Base-by-base conservation (phyloP, 148 eudicot genomes). In the Drosera capensis region DNA sequence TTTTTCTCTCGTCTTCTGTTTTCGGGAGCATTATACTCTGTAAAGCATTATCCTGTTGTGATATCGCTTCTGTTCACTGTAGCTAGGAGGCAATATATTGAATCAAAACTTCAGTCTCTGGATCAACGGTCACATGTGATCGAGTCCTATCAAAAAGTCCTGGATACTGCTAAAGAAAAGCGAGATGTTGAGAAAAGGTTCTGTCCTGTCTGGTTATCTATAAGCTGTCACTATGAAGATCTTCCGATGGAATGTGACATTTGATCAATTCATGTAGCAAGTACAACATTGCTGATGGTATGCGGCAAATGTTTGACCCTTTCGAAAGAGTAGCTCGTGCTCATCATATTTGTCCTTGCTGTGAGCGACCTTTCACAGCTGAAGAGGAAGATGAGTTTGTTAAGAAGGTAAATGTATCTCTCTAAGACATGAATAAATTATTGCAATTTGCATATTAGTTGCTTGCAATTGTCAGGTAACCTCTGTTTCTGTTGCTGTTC, bases 381-480 rank as follows among this genome's bases (percentile, higher is more conserved):
- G 79, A 75, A 54, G 95, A 90, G 70, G 99, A 90, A 55, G 93
- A 75, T 36, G 77, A 60, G 23, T 90, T 90, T 59, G 78, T 90
- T 51, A 65, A 62, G 52, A 84, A 90, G 93, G 99, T 90, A 38
- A 13, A 25, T 21, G 14, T 43, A 16, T 17, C 40, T 28, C 14
- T 26, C 34, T 13, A 34, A 2, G 0, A 2, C 14, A 9, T 3
- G 4, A 28, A 28, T 4, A 3, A 11, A 34, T 3, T 34, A 15
- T 34, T 11, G 11, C n/a, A 34, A 15, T 15, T 34, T 6, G 5
- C 5, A 11, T 34, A 34, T 4, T 5, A 9, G 38, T 42, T 19
- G 9, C 31, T 42, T 38, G 15, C 39, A 14, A 5, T 35, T 23
- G 15, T 24, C 40, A 34, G 20, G 12, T n/a, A 7, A 1, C 17